phyloP scores from a whole-genome alignment of 192 early-diverging fungal species.

The Coemansia sp. region DNA sequence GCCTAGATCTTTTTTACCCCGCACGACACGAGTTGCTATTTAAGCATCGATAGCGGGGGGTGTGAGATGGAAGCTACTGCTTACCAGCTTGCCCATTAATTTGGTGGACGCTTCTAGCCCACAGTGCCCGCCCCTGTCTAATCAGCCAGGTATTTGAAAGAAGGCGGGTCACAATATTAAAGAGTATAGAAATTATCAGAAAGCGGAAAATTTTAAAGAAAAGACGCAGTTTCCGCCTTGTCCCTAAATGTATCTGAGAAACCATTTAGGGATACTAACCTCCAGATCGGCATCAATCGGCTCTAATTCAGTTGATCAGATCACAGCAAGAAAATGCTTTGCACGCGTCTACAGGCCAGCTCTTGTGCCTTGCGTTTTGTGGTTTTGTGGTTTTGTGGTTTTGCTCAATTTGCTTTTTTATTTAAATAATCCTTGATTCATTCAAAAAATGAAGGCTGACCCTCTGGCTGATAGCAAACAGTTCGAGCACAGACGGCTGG shows the following conservation, averaged over 20 bases:
- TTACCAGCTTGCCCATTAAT: not conserved
- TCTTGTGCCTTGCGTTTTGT: too few species aligned
- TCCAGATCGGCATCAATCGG: not conserved
- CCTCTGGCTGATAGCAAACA: not conserved
- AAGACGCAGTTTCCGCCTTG: not conserved
- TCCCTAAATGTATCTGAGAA: not conserved
- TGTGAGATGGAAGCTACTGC: not conserved
- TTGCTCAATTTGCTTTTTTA: not conserved
- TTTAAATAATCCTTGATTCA: not conserved
- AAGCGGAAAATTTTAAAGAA: not conserved
- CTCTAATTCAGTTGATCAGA: not conserved
- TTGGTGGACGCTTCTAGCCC: not conserved
- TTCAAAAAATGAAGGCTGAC: conserved; percentile 23
- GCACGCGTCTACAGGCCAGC: too few species aligned
- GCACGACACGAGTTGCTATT: not conserved
- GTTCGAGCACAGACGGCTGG: conserved; percentile 30
- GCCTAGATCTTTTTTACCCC: not conserved
- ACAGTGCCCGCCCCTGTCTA: not conserved
- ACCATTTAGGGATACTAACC: not conserved
- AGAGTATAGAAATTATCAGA: not conserved
- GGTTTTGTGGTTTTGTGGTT: too few species aligned
- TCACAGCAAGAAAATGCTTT: not conserved
- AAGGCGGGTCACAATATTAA: not conserved
- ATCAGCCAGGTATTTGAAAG: not conserved
- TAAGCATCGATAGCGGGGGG: not conserved